Evolutionary conservation across 2,329 filamentous ascomycete species (phyloP).

Genomic region (Beauveria medogensis): DNA sequence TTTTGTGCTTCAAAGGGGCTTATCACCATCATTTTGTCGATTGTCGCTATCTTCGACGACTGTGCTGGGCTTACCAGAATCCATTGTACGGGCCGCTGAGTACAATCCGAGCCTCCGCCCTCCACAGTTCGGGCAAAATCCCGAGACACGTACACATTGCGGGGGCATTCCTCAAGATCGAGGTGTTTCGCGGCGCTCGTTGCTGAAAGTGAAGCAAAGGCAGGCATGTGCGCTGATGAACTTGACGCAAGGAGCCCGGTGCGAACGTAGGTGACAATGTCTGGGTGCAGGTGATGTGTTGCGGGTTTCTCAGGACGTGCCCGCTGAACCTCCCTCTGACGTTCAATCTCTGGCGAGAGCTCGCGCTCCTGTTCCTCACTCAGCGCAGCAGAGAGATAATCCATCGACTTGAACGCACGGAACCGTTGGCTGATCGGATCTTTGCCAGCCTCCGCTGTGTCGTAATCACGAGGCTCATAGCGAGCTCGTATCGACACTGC

Average conservation of each 20-base stretch:
- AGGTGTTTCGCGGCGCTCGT: background rate
- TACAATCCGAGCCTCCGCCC: background rate
- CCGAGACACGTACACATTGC: background rate
- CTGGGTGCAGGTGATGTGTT: background rate
- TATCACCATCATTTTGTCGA: conserved; percentile 39
- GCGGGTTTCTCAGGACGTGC: conserved; percentile 22
- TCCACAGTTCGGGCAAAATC: background rate
- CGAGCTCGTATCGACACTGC: background rate
- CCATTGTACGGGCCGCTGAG: background rate
- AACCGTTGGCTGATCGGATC: background rate
- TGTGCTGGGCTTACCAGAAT: background rate
- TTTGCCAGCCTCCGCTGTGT: background rate
- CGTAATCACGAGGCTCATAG: background rate
- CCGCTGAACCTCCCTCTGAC: conserved; percentile 46
- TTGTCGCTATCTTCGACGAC: background rate
- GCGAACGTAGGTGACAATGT: background rate
- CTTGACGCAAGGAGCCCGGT: background rate
- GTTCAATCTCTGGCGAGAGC: conserved; percentile 54
- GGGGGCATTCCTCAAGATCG: background rate
- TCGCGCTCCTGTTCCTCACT: conserved; percentile 62
- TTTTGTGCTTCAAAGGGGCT: conserved; percentile 52
- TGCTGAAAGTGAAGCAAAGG: background rate
- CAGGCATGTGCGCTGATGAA: background rate
- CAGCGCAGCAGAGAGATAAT: background rate
- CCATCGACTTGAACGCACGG: background rate